Evolutionary conservation across 2,329 filamentous ascomycete species (phyloP).

Genomic region (Aspergillus pseudoglaucus): DNA sequence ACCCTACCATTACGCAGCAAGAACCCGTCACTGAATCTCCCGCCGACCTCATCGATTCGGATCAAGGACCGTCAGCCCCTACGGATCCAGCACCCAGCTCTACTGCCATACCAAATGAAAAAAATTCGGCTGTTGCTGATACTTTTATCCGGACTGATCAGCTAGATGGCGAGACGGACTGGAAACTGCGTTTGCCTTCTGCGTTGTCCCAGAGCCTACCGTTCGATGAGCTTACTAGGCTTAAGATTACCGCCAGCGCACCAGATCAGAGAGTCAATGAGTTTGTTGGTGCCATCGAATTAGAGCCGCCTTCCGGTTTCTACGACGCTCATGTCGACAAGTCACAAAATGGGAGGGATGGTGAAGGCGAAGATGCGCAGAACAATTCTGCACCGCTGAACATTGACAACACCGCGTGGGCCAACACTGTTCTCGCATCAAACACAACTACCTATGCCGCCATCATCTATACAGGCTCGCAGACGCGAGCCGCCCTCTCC

Average conservation of each 20-base stretch:
- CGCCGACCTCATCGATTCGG: conserved; percentile 20
- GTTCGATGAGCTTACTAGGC: conserved; percentile 59
- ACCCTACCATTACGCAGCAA: conserved; percentile 23
- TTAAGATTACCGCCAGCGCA: conserved; percentile 73
- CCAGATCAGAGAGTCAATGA: conserved; percentile 93
- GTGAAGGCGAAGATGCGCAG: conserved; percentile 13
- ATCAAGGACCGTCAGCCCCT: conserved; percentile 12
- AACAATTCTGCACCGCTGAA: conserved; percentile 64
- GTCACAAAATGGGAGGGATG: conserved; percentile 11
- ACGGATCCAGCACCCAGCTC: conserved; percentile 9
- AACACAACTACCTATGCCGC: conserved; percentile 83
- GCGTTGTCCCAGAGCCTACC: conserved; percentile 75
- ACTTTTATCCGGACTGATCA: conserved; percentile 97
- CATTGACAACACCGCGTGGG: conserved; percentile 98
- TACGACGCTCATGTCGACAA: conserved; percentile 41
- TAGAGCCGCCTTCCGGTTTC: conserved; percentile 51
- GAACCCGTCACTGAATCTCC: conserved; percentile 16
- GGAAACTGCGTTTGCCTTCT: conserved; percentile 89
- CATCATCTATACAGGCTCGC: conserved; percentile 88
- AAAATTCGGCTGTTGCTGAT: conserved; percentile 49
- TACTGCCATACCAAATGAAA: conserved; percentile 16
- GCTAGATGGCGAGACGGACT: conserved; percentile 94
- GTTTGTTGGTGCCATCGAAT: conserved; percentile 81
- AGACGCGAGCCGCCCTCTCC: conserved; percentile 88
- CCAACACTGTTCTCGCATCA: conserved; percentile 93